A percentile compares a stretch with the other conserved stretches of the same genome.
These are phyloP conservation scores for Lepidium aucheri DNA, from an alignment of 345 rosid genomes.

Conservation along the genomic window DNA sequence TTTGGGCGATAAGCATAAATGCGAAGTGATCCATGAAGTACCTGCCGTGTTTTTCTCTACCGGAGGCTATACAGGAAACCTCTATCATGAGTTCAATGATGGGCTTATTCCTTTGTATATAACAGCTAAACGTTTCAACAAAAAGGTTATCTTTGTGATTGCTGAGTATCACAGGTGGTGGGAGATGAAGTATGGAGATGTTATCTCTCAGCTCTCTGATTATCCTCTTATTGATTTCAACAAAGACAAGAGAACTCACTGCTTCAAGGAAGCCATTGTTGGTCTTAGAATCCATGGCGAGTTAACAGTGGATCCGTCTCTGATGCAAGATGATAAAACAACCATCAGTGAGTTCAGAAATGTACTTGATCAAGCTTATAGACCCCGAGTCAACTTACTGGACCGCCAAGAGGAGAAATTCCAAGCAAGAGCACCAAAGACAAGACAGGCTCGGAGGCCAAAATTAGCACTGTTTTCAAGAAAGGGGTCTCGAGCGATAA, in stretches of 20 bases:
- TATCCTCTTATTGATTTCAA: slow-evolving; percentile 48
- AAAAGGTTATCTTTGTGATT: slow-evolving; percentile 70
- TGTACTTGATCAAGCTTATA: slow-evolving; percentile 53
- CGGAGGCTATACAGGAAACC: slow-evolving; percentile 77
- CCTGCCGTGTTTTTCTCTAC: slow-evolving; percentile 77
- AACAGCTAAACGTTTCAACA: slow-evolving; percentile 63
- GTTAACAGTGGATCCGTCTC: slow-evolving; percentile 47
- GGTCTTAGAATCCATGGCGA: slow-evolving; percentile 75
- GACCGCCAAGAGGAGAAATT: slow-evolving; percentile 27
- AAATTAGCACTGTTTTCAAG: slow-evolving; percentile 61
- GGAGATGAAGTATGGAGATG: slow-evolving; percentile 57
- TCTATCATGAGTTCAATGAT: slow-evolving; percentile 83
- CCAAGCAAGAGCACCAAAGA: not conserved
- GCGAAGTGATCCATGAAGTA: slow-evolving; percentile 54
- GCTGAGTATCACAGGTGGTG: slow-evolving; percentile 79
- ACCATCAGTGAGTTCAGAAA: slow-evolving; percentile 49
- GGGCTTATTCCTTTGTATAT: slow-evolving; percentile 72
- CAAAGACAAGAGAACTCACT: slow-evolving; percentile 63
- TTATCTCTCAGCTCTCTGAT: slow-evolving; percentile 55
- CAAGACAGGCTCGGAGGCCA: slow-evolving; percentile 32
- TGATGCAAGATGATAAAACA: slow-evolving; percentile 30
- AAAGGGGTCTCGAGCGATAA: slow-evolving; percentile 55
- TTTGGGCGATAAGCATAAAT: slow-evolving; percentile 20
- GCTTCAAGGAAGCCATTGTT: slow-evolving; percentile 72
- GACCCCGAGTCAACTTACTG: slow-evolving; percentile 43